Conservation (phyloP, 176 grass and related monocot species). For the Bromus sterilis region DNA sequence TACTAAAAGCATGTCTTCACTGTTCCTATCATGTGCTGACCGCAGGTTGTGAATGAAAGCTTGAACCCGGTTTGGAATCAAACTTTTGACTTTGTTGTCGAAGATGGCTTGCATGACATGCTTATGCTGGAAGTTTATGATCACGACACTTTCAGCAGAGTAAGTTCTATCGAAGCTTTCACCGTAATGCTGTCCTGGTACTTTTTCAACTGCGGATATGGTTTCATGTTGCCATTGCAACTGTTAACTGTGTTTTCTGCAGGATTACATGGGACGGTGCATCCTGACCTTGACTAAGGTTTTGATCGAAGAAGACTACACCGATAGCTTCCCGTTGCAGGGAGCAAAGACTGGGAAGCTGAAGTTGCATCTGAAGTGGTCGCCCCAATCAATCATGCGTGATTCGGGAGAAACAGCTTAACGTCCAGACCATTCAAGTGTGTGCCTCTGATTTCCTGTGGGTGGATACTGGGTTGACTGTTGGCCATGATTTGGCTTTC, state of each 20-base stretch:
- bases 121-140: slow-evolving; percentile 93
- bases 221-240: neutral
- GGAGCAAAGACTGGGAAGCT: slow-evolving; percentile 74
- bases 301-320: slow-evolving; percentile 75
- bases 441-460: neutral
- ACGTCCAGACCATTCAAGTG: slow-evolving; percentile 12
- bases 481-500: neutral
- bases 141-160: slow-evolving; percentile 88
- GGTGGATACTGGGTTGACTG: neutral
- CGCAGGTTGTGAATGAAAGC: slow-evolving; percentile 75
- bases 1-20: neutral
- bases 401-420: slow-evolving; percentile 21
- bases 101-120: slow-evolving; percentile 98
- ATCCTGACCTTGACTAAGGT: slow-evolving; percentile 88
- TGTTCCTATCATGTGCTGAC: slow-evolving; percentile 4
- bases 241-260: slow-evolving; percentile 3
- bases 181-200: neutral
- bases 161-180: slow-evolving; percentile 26
- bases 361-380: slow-evolving; percentile 90
- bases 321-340: slow-evolving; percentile 64
- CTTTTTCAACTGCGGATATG: neutral
- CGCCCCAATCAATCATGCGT: slow-evolving; percentile 54
- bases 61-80: slow-evolving; percentile 87
- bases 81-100: slow-evolving; percentile 86
- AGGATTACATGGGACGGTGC: slow-evolving; percentile 84